Evolutionary conservation across 2,329 filamentous ascomycete genomes (phyloP), one percentile per base, ranked within the genome.

Genomic region (Aurifilum marmelostoma): DNA sequence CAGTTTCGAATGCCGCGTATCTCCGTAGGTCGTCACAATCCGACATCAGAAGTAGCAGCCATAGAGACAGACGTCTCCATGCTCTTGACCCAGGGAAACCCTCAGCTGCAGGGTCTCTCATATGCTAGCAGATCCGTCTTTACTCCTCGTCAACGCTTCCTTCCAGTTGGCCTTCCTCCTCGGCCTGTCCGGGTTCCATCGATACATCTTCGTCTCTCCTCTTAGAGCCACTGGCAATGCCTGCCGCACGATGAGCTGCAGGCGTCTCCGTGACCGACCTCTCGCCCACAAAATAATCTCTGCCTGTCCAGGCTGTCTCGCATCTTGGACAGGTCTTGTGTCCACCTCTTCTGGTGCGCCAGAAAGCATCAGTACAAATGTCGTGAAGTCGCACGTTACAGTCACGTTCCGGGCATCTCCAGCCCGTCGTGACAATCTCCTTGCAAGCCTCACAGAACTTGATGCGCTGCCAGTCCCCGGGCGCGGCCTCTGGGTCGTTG

Each of bases 391-490:
- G 84, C 14, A 89, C 84, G 39, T 80, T 82, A 77, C 94, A 97
- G 27, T 89, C 84, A 50, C 85, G 80, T 70, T 91, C 86, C 2
- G 84, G 79, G 79, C 94, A 97, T 67, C 94, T 87, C 83, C 94
- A 87, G 0, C 94, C 94, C 72, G 91, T 82, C 0, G 95, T 99
- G 54, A 98, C 88, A 71, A 98, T 91, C 73, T 97, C 94, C 78
- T 89, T 92, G 79, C 96, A 99, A 0, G 92, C 94, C 75, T 91
- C 88, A 77, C 96, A 99, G 72, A 90, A 88, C 80, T 96, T 97
- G 77, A 99, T 92, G 71, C 89, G 88, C 76, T 93, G 87, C 83
- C 87, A 89, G 43, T 88, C 88, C n/a, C 81, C 80, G 1, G 82
- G 80, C 12, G 88, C 88, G 1, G 84, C 83, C 12, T 88, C 86